These are phyloP conservation scores for Sclerotinia glacialis DNA, from an alignment of 2,329 filamentous ascomycete species.

Conservation along the genomic window DNA sequence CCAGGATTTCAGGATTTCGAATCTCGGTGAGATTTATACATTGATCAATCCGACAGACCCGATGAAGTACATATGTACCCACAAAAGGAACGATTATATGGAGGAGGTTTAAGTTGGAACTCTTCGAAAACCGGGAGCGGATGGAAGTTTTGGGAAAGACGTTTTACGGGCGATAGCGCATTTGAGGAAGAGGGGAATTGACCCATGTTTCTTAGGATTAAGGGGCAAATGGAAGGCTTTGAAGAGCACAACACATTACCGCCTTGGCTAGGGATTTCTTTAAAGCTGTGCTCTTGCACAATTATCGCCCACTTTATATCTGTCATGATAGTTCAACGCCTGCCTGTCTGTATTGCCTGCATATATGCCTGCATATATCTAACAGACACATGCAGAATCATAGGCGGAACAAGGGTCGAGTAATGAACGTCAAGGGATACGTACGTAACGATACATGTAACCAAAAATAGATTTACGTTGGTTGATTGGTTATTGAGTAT, in stretches of 20 bases:
- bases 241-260: constrained; percentile 5
- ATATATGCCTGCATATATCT: background rate
- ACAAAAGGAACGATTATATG: constrained; percentile 18
- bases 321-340: background rate
- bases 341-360: background rate
- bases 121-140: background rate
- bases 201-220: background rate
- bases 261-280: constrained; percentile 1
- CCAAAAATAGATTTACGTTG: constrained; percentile 1
- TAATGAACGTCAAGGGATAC: background rate
- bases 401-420: background rate
- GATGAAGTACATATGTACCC: background rate
- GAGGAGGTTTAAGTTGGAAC: background rate
- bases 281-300: constrained; percentile 2
- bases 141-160: background rate
- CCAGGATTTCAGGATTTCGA: background rate
- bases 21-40: background rate
- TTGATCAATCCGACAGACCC: background rate
- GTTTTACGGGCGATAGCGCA: background rate
- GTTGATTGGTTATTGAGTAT: background rate
- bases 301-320: constrained; percentile 10
- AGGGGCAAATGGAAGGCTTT: constrained; percentile 1
- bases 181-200: background rate
- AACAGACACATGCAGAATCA: constrained; percentile 8
- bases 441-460: background rate